Percentiles rank a stretch among this genome's conserved stretches.
phyloP scores from a whole-genome alignment of 78 protist species.

The Isochrysis galbana region DNA sequence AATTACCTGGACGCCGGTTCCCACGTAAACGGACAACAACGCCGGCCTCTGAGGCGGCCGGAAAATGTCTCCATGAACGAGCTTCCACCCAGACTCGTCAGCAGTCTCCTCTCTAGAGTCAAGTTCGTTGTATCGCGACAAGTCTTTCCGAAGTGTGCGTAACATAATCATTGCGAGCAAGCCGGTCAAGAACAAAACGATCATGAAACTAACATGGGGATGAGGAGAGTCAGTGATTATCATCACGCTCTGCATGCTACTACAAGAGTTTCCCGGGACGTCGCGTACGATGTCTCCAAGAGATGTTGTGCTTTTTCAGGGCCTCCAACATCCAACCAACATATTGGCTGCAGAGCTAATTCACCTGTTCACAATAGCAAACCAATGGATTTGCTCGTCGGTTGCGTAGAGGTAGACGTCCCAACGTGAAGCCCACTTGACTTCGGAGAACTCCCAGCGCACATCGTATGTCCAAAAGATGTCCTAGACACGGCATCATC shows the following conservation, averaged over 20 bases:
- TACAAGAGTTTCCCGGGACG: no score
- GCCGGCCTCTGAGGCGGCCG: conserved; percentile 81
- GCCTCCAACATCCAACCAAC: no score
- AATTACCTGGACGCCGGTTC: conserved; percentile 85
- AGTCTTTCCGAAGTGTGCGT: no score
- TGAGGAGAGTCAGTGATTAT: no score
- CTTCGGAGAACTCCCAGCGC: conserved; percentile 50
- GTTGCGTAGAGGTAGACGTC: conserved; percentile 81
- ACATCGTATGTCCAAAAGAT: conserved; percentile 80
- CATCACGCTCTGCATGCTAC: no score
- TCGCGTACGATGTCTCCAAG: no score
- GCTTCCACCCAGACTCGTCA: conserved; percentile 97
- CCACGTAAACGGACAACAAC: conserved; percentile 56
- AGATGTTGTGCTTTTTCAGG: no score
- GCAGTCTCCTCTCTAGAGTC: conserved; percentile 44
- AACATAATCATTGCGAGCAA: no score
- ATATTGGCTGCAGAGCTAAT: no score
- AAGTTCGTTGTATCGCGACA: not conserved
- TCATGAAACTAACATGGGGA: no score
- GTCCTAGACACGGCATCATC: not conserved
- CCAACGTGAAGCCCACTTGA: conserved; percentile 93
- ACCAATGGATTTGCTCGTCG: conserved; percentile 63
- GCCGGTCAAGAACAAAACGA: no score
- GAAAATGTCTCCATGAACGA: conserved; percentile 95
- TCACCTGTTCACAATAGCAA: no score